Percentiles rank a stretch among this genome's conserved stretches.
Evolutionary conservation across 2,329 filamentous ascomycete species (phyloP).

Genomic region (Camillea tinctor): DNA sequence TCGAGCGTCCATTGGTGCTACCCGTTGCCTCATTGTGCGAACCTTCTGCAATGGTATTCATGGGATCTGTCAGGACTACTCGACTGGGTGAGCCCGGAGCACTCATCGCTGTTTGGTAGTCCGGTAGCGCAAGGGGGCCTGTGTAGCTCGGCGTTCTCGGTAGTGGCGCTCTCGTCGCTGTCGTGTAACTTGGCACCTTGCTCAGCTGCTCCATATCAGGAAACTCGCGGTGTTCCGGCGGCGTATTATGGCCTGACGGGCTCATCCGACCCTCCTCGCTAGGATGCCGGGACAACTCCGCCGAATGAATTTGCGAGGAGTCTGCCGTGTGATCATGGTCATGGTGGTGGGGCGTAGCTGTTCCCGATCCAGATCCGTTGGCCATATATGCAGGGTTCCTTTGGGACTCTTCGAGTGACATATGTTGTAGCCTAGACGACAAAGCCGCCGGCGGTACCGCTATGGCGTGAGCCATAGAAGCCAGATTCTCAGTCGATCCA

Average conservation of each 20-base stretch:
- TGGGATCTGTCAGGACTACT: conserved; percentile 28
- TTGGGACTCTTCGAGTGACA: conserved; percentile 52
- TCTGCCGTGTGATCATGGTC: conserved; percentile 35
- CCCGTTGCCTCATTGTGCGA: conserved; percentile 5
- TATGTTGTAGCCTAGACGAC: conserved; percentile 68
- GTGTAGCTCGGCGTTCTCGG: conserved; percentile 52
- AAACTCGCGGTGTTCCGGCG: conserved; percentile 48
- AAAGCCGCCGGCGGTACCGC: conserved; percentile 52
- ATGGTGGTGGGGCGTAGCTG: conserved; percentile 42
- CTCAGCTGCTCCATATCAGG: conserved; percentile 63
- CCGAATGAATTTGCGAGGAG: conserved; percentile 44
- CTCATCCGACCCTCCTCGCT: conserved; percentile 42
- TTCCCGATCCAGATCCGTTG: conserved; percentile 42
- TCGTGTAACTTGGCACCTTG: conserved; percentile 76
- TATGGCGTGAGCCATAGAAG: conserved; percentile 50
- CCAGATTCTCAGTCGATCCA: conserved; percentile 79
- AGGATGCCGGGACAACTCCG: conserved; percentile 51
- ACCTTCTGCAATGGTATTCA: conserved; percentile 29
- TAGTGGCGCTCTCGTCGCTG: conserved; percentile 63
- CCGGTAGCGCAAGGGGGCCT: conserved; percentile 55
- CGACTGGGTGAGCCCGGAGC: conserved; percentile 49
- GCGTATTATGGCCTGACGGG: conserved; percentile 51
- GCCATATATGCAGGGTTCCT: conserved; percentile 48
- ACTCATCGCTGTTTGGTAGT: conserved; percentile 63
- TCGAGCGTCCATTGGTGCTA: conserved; percentile 14